Conservation (phyloP, 164 flowering plant genomes). For the Vitis amurensis region DNA sequence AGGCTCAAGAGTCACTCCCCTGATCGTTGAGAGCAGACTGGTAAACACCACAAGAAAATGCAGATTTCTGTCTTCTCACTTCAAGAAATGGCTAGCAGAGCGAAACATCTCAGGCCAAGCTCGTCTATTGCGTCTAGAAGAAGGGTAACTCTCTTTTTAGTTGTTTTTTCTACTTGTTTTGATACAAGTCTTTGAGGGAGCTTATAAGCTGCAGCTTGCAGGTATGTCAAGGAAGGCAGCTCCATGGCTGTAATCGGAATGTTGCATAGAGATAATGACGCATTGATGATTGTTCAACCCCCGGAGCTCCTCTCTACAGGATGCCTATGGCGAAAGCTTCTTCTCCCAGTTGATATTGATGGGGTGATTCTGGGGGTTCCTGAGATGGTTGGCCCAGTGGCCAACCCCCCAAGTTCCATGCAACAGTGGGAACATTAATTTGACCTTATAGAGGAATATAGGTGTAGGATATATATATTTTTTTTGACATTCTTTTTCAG, state of each 20-base stretch:
- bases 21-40: slow-evolving; percentile 51
- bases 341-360: slow-evolving; percentile 55
- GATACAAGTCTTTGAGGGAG: background rate
- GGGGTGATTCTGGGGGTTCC: slow-evolving; percentile 43
- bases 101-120: slow-evolving; percentile 48
- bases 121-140: slow-evolving; percentile 48
- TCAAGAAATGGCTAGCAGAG: slow-evolving; percentile 59
- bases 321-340: slow-evolving; percentile 49
- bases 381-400: slow-evolving; percentile 8
- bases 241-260: slow-evolving; percentile 50
- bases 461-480: background rate
- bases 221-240: slow-evolving; percentile 64
- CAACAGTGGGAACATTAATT: slow-evolving; percentile 2
- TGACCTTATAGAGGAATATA: background rate
- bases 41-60: slow-evolving; percentile 39
- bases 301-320: slow-evolving; percentile 58
- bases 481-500: background rate
- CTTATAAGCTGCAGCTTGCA: slow-evolving; percentile 22
- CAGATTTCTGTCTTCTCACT: slow-evolving; percentile 42
- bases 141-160: slow-evolving; percentile 44
- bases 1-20: slow-evolving; percentile 47
- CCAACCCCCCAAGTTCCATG: slow-evolving; percentile 2
- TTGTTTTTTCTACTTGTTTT: background rate
- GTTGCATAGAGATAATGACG: slow-evolving; percentile 36
- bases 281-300: slow-evolving; percentile 52